phyloP scores from a whole-genome alignment of 495 filamentous ascomycete genomes.

The Penicillium pulvis region DNA sequence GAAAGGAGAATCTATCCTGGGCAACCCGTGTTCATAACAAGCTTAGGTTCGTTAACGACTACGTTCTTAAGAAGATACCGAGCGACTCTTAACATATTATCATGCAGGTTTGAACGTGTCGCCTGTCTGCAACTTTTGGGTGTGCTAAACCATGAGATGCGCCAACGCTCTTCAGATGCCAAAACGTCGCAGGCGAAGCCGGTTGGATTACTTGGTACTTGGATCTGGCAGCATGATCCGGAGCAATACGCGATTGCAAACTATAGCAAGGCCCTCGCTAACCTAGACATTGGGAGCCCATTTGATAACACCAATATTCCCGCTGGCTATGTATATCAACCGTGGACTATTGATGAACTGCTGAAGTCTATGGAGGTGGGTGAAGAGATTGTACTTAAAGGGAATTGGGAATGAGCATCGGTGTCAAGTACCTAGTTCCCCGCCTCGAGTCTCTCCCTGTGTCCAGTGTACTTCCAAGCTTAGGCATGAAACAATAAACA shows the following conservation, averaged over 20 bases:
- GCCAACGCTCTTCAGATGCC: constrained; percentile 8
- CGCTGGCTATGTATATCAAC: constrained; percentile 12
- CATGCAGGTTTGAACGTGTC: constrained; percentile 3
- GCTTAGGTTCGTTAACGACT: constrained; percentile 10
- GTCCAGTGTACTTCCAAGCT: no score
- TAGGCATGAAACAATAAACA: no score
- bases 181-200: constrained; percentile 5
- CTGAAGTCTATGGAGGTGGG: constrained; percentile 11
- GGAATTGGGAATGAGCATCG: constrained; percentile 16
- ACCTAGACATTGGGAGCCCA: constrained; percentile 8
- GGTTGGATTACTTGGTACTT: constrained; percentile 16
- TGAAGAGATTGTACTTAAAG: constrained; percentile 12
- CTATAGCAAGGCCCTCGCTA: constrained; percentile 13
- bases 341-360: constrained; percentile 25
- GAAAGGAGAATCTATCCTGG: constrained; percentile 47
- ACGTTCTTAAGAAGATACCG: no score
- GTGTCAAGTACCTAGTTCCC: background rate
- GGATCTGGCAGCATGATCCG: constrained; percentile 23
- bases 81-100: background rate
- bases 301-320: constrained; percentile 26
- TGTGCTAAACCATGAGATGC: constrained; percentile 9
- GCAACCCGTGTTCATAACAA: constrained; percentile 22
- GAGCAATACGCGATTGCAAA: constrained; percentile 22
- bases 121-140: constrained; percentile 3
- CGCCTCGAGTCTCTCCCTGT: no score